phyloP scores from a whole-genome alignment of 2,329 filamentous ascomycete species.

The Alternaria solani region DNA sequence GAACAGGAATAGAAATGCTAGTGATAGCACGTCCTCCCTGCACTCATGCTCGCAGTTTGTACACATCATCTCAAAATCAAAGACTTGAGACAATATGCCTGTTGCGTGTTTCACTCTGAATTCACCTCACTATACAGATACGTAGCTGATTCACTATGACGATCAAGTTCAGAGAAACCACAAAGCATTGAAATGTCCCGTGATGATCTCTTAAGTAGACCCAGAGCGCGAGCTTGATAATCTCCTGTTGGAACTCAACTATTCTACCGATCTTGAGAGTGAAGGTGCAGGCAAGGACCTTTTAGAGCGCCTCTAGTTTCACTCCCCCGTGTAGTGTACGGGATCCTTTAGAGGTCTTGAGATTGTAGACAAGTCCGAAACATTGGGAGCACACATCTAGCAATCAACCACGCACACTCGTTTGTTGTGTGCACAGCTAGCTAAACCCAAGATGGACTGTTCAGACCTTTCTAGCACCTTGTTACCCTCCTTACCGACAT shows the following conservation, averaged over 20 bases:
- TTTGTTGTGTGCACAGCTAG: background rate
- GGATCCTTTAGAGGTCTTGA: background rate
- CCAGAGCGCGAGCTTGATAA: too few species aligned
- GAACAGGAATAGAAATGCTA: too few species aligned
- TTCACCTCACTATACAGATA: background rate
- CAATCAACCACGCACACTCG: background rate
- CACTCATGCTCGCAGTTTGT: too few species aligned
- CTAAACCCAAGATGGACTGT: too few species aligned
- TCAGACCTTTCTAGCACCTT: background rate
- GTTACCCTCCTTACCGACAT: background rate
- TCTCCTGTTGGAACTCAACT: fast-evolving
- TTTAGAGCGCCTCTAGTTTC: background rate
- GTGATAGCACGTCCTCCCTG: too few species aligned
- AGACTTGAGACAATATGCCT: background rate
- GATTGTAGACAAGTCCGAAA: background rate
- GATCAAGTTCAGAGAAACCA: background rate
- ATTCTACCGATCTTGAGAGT: background rate
- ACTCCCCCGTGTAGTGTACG: background rate
- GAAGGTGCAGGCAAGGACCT: background rate
- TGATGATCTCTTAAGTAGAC: background rate
- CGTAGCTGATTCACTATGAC: background rate
- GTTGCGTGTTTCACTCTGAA: background rate
- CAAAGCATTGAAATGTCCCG: background rate
- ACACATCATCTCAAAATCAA: too few species aligned
- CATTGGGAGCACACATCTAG: background rate